Base-by-base conservation (phyloP, 2,329 filamentous ascomycete genomes). In the Cytospora piceae region DNA sequence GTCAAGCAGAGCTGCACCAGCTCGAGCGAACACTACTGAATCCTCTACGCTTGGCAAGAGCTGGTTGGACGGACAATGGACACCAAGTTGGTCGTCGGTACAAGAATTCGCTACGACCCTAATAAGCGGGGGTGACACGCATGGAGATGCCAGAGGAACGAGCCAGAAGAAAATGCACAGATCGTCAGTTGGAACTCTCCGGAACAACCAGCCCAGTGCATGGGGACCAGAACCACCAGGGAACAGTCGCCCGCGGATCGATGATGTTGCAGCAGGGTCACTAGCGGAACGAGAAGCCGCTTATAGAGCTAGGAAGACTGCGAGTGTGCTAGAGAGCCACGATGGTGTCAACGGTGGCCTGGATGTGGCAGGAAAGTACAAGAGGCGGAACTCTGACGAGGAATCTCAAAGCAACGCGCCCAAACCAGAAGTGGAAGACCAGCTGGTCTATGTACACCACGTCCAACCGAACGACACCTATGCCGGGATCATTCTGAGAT, bases 371-470 rank as follows among this genome's bases (percentile, higher is more conserved):
- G 83, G 85, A 31, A 81, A 78, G 68, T 85, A 82, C 74, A 92
- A 92, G 78, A 83, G 87, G 70, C 82, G 90, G 69, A 88, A 84
- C 58, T 92, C 90, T 5, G 89, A 92, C 71, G 89, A 92, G 61
- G 72, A 79, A n/a, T 64, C 76, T 32, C 71, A 71, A 22, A 63
- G 71, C 52, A 70, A 75, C 34, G 69, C 74, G 12, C 80, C 78
- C 60, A 85, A 88, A 59, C 83, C 87, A 39, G 87, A 90, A 39
- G 83, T 87, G 58, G 84, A 87, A 71, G 90, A 96, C 70, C 91
- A 92, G 27, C 80, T 98, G 69, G 94, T 94, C 22, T 99, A 98
- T 76, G 83, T 98, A 60, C 95, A 99, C 77, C 88, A 90, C 72
- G 92, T 98, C 22, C 85, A 89, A 71, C 86, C 89, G 17, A 86